phyloP scores from a whole-genome alignment of 176 grass and related monocot species.

The Pontederia paniculata region DNA sequence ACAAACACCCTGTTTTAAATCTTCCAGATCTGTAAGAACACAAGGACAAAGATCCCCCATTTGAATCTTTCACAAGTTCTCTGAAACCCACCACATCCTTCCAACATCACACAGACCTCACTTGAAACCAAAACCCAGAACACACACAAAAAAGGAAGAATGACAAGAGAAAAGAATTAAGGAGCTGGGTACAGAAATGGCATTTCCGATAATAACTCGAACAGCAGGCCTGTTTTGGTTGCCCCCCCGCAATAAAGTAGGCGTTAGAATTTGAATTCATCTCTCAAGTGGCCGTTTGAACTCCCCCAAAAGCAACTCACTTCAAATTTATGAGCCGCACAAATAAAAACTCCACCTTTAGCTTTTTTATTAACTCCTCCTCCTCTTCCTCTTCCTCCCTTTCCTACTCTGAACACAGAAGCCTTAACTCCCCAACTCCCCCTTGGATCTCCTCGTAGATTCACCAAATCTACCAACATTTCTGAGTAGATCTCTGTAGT shows the following conservation, averaged over 20 bases:
- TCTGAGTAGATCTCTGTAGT: neutral
- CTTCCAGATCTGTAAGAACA: no score
- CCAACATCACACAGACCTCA: no score
- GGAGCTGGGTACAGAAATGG: neutral
- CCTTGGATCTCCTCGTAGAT: neutral
- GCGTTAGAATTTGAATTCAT: slow-evolving; percentile 15
- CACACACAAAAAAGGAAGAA: no score
- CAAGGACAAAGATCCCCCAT: no score
- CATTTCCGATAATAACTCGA: neutral
- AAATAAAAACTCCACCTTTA: neutral
- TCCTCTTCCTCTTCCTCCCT: no score
- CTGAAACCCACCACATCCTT: no score
- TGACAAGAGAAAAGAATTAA: neutral
- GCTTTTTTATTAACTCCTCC: neutral
- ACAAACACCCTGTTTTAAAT: no score
- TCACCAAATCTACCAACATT: neutral
- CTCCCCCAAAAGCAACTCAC: slow-evolving; percentile 4
- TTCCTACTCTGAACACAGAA: neutral
- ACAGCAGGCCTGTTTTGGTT: neutral
- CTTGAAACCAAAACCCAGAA: no score
- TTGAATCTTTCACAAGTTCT: no score
- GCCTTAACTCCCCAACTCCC: neutral
- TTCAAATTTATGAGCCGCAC: neutral
- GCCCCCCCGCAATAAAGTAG: neutral
- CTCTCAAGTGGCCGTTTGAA: slow-evolving; percentile 8